Conservation (phyloP, 768 basidiomycete genomes). For the Pholiota microspora region DNA sequence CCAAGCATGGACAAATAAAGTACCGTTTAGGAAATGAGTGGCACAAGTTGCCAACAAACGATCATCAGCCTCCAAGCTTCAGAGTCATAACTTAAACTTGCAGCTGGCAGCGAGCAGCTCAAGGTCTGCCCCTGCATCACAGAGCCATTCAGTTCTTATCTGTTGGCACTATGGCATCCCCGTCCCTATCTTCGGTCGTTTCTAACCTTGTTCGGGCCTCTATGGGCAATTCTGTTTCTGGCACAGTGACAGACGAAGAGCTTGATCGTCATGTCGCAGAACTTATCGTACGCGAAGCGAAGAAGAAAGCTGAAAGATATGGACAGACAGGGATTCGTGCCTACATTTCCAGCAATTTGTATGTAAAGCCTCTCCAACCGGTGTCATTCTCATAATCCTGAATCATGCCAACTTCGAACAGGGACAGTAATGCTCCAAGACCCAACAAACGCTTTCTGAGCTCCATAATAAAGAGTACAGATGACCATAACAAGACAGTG, state of each 20-base stretch:
- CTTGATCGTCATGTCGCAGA: conserved; percentile 91
- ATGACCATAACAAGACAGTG: conserved; percentile 92
- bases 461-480: conserved; percentile 89
- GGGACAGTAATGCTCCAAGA: conserved; percentile 71
- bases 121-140: background rate
- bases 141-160: background rate
- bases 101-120: background rate
- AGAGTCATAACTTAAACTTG: background rate
- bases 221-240: conserved; percentile 64
- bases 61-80: background rate
- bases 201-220: conserved; percentile 76
- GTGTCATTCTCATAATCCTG: too few species aligned
- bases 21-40: background rate
- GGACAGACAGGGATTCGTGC: conserved; percentile 74
- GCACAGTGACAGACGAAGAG: conserved; percentile 72
- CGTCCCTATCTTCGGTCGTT: conserved; percentile 83
- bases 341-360: conserved; percentile 61
- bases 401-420: too few species aligned
- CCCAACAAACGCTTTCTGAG: conserved; percentile 82
- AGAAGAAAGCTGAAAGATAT: conserved; percentile 84
- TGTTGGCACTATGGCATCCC: conserved; percentile 22
- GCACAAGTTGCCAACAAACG: background rate
- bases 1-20: background rate
- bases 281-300: conserved; percentile 89
- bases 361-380: conserved; percentile 22